A percentile compares a stretch with the other conserved stretches of the same genome.
phyloP scores from a whole-genome alignment of 345 rosid genomes.

The Atalantia buxifolia region DNA sequence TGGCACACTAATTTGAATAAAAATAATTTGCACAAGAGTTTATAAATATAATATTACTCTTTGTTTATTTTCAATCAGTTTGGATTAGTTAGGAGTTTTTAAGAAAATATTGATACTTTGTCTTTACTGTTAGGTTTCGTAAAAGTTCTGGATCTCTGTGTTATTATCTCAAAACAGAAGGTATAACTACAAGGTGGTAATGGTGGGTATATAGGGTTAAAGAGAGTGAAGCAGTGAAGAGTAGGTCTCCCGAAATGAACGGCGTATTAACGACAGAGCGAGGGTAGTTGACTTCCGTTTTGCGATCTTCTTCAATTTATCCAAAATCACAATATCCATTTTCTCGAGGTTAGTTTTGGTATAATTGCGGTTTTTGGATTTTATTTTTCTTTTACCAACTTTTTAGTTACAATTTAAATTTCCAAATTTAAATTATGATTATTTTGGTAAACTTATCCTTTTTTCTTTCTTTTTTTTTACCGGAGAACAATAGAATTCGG shows the following conservation, averaged over 20 bases:
- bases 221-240: not conserved
- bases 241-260: slow-evolving; percentile 11
- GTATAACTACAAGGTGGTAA: not conserved
- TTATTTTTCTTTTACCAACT: not conserved
- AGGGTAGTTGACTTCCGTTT: slow-evolving; percentile 23
- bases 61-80: too few species aligned
- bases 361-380: accelerated
- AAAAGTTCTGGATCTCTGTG: not conserved
- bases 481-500: not conserved
- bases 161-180: not conserved
- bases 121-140: not conserved
- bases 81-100: too few species aligned
- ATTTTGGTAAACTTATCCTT: not conserved
- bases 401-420: not conserved
- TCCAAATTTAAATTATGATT: not conserved
- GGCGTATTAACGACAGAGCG: slow-evolving; percentile 14
- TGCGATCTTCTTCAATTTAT: not conserved
- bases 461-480: too few species aligned
- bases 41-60: too few species aligned
- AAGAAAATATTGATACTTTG: too few species aligned
- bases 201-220: not conserved
- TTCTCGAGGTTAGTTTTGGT: not conserved
- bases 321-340: not conserved
- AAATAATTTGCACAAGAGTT: too few species aligned
- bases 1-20: accelerated